These are phyloP conservation scores for Sugiyamaella qingdaonensis DNA, from an alignment of 805 yeast species.

Conservation along the genomic window DNA sequence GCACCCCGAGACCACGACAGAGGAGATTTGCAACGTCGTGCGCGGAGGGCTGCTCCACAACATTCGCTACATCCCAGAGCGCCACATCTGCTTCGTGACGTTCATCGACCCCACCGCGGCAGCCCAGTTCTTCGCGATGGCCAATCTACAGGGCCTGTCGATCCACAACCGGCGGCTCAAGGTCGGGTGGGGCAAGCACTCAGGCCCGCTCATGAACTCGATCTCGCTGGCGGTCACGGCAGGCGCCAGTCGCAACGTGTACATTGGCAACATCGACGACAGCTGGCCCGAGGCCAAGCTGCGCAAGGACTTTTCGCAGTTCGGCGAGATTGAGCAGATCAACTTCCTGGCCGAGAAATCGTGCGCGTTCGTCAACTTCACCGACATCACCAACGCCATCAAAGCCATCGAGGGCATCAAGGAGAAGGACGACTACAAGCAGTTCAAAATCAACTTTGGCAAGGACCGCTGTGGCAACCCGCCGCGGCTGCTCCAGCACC, in stretches of 20 bases:
- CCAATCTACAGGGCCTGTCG: slow-evolving; percentile 82
- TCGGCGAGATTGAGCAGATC: slow-evolving; percentile 94
- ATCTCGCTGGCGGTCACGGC: slow-evolving; percentile 84
- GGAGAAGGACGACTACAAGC: slow-evolving; percentile 56
- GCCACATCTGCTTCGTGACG: slow-evolving; percentile 91
- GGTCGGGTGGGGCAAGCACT: slow-evolving; percentile 97
- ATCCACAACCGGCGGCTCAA: slow-evolving; percentile 82
- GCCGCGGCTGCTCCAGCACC: slow-evolving; percentile 46
- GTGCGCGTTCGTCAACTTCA: slow-evolving; percentile 89
- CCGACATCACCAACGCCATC: slow-evolving; percentile 86
- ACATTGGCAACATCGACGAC: slow-evolving; percentile 67
- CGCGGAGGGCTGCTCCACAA: slow-evolving; percentile 91
- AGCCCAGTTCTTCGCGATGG: slow-evolving; percentile 93
- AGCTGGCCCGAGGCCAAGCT: slow-evolving; percentile 49
- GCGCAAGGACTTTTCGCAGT: slow-evolving; percentile 68
- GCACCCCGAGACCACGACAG: slow-evolving; percentile 82
- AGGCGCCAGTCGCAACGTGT: slow-evolving; percentile 92
- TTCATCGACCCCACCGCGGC: slow-evolving; percentile 97
- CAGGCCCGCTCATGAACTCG: slow-evolving; percentile 86
- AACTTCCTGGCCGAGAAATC: slow-evolving; percentile 77
- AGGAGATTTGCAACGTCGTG: slow-evolving; percentile 93
- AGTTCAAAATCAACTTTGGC: slow-evolving; percentile 83
- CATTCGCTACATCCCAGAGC: slow-evolving; percentile 72
- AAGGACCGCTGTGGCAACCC: slow-evolving; percentile 94
- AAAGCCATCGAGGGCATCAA: slow-evolving; percentile 89